Evolutionary conservation across 768 basidiomycete genomes (phyloP), one percentile per base, ranked within the genome.

Genomic region (Russula sp.): DNA sequence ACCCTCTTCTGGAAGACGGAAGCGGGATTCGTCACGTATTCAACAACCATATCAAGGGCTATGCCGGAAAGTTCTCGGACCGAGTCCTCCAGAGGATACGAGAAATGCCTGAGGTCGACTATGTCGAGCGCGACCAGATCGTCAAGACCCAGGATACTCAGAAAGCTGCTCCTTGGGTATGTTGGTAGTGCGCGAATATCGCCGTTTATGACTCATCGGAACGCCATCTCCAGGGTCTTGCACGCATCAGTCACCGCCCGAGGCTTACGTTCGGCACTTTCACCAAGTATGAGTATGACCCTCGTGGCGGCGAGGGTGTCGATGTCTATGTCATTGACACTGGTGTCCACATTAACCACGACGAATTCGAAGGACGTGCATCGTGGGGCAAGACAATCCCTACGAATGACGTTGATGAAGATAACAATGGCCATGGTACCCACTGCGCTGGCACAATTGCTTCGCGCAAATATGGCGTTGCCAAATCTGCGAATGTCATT

Each of bases 381-480:
- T 75, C 70, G 13, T 98, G 97, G 97, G 97, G 96, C 51, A 89
- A 86, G 80, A 98, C 97, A 20, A 82, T 98, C 66, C 94, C 96
- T 8, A 55, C 71, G 70, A 84, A 88, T 69, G 94, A 96, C 67
- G 81, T 80, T 4, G 96, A 98, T 69, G 82, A 84, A 66, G 97
- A 98, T 70, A 91, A 85, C 61, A 98, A 98, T 74, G 97, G 97
- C 66, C 97, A 99, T 71, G 97, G 96, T 45, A 84, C 90, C 37
- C 94, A 95, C 74, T 95, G 93, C 68, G 94, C 95, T 51, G 95
- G 95, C 58, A 99, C 95, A 35, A 95, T 98, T 68, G 97, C 87
- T n/a, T 94, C 91, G 5, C 77, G 78, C 70, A 90, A 87, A 75
- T 98, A 93, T 71, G 97, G 97, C 76, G 94, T 99, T 50, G 94